Conservation (phyloP, 179 eudicot species). For the Monotropa hypopitys region DNA sequence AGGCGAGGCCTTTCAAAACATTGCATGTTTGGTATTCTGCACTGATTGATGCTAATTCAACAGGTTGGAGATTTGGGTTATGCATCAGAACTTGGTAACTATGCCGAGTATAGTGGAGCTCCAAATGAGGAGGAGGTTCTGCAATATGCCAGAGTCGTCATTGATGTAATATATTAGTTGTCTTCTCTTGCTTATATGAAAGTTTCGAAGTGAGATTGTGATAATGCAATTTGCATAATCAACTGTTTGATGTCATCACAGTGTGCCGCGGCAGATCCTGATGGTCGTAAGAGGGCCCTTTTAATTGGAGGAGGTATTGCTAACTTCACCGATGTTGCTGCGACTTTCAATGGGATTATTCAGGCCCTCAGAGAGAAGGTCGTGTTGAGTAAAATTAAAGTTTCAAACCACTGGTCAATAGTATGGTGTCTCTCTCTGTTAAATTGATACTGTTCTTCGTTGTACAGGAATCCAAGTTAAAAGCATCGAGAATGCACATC, state of each 20-base stretch:
- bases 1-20: background rate
- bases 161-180: constrained; percentile 34
- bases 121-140: constrained; percentile 71
- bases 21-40: constrained; percentile 47
- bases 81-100: constrained; percentile 61
- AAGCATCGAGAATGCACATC: constrained; percentile 50
- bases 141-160: constrained; percentile 71
- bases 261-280: constrained; percentile 67
- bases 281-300: constrained; percentile 52
- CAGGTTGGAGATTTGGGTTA: constrained; percentile 73
- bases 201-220: background rate
- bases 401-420: background rate
- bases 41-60: constrained; percentile 8
- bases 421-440: background rate
- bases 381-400: background rate
- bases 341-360: constrained; percentile 63
- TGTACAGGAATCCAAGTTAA: constrained; percentile 50
- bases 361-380: constrained; percentile 63
- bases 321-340: constrained; percentile 63
- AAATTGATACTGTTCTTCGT: background rate
- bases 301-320: constrained; percentile 70
- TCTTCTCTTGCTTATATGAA: background rate
- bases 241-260: constrained; percentile 11
- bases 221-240: background rate
- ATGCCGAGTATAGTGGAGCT: constrained; percentile 70